Base-by-base conservation (phyloP, 176 grass and related monocot species). In the Aechmea fasciata region DNA sequence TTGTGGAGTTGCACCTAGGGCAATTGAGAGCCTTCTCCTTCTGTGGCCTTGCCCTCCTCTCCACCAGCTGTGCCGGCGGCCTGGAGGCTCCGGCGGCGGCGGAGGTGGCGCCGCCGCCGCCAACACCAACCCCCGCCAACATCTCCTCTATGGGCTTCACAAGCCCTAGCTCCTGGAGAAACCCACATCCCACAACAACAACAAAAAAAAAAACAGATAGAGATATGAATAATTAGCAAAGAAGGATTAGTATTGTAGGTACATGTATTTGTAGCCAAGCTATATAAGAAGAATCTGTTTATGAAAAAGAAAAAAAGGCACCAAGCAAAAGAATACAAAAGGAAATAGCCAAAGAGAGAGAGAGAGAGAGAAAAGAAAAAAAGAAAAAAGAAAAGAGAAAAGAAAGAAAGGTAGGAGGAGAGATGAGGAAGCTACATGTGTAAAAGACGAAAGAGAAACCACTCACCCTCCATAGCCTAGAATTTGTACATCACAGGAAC, bases 11-110 rank as follows among this genome's bases (percentile, higher is more conserved):
- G 84, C 88, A 91, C 88, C 88, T 71, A 22, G 88, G 88, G 69
- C 88, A 91, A 71, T 91, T 87, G 75, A 87, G 85, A 29, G 81
- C 78, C 51, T 91, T 83, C 81, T 91, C 88, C 88, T 91, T 91
- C 71, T 80, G 84, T 23, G 88, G 88, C 71, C 88, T 69, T 22
- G 68, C 70, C 51, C 84, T 82, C 71, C 81, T 75, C 78, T 87
- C 81, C 57, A 72, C 57, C 20, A 61, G 55, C 17, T 61, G 55
- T 7, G 55, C 13, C 55, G 17, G 15, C 8, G 55, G 3, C 20
- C 17, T 61, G n/a, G n/a, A 10, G 55, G n/a, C 20, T 15, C 55
- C 15, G 15, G 17, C 20, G 55, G n/a, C 20, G 55, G 9, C 20
- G 55, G 17, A 18, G 9, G 55, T 22, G 13, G 11, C 20, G 17